Conservation (phyloP, 176 grass and related monocot species). For the Luzula sylvatica region DNA sequence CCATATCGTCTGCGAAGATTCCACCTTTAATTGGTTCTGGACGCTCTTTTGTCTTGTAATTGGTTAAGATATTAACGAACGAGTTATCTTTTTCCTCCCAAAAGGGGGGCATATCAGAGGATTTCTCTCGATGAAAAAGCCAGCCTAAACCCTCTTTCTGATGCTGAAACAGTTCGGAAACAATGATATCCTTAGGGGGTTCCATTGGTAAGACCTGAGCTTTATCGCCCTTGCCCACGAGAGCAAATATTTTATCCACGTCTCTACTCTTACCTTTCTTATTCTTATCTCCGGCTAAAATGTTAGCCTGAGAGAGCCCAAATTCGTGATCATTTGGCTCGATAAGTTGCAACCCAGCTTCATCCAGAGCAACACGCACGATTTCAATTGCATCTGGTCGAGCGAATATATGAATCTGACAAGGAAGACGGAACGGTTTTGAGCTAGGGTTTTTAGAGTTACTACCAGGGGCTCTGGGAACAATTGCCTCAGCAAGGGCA, state of each 20-base stretch:
- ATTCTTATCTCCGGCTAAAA: slow-evolving; percentile 28
- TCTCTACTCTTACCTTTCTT: slow-evolving; percentile 27
- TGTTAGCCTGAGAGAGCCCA: slow-evolving; percentile 51
- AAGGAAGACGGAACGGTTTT: slow-evolving; percentile 29
- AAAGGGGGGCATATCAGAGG: slow-evolving; percentile 60
- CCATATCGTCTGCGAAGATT: slow-evolving; percentile 96
- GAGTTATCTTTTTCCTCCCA: slow-evolving; percentile 44
- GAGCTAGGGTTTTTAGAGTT: slow-evolving; percentile 10
- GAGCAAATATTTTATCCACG: slow-evolving; percentile 55
- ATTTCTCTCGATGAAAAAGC: slow-evolving; percentile 70
- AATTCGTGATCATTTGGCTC: slow-evolving; percentile 41
- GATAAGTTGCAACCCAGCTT: slow-evolving; percentile 36
- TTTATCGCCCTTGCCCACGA: slow-evolving; percentile 29
- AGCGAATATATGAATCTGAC: slow-evolving; percentile 71
- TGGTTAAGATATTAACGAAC: slow-evolving; percentile 51
- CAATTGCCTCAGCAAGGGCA: slow-evolving; percentile 34
- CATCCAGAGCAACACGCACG: slow-evolving; percentile 24
- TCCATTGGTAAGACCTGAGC: slow-evolving; percentile 32
- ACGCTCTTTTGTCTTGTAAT: slow-evolving; percentile 27
- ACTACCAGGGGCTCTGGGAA: slow-evolving; percentile 30
- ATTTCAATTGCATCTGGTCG: slow-evolving; percentile 23
- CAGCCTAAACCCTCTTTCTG: slow-evolving; percentile 77
- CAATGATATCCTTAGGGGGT: slow-evolving; percentile 49
- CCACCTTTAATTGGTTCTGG: slow-evolving; percentile 56
- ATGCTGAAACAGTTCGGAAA: slow-evolving; percentile 53